These are phyloP conservation scores for Trichoderma harzianum DNA, from an alignment of 2,329 filamentous ascomycete genomes.

Conservation along the genomic window DNA sequence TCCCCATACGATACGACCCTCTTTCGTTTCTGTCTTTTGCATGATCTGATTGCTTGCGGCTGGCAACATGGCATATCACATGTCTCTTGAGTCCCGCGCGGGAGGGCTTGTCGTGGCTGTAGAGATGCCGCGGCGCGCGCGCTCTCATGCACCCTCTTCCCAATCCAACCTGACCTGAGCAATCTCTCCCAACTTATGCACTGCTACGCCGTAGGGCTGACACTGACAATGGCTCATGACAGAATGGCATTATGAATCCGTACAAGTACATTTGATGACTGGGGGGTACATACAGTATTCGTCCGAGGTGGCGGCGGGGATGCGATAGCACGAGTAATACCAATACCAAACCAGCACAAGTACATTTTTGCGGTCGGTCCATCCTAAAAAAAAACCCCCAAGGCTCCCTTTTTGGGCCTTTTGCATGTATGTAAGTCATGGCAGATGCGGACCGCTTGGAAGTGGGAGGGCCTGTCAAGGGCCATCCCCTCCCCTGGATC, in stretches of 20 bases:
- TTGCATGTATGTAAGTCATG: constrained; percentile 18
- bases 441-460: constrained; percentile 2
- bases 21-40: not conserved
- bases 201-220: constrained; percentile 25
- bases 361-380: not conserved
- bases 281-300: not conserved
- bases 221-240: constrained; percentile 24
- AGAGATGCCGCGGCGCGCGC: not conserved
- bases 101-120: not conserved
- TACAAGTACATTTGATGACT: constrained; percentile 79
- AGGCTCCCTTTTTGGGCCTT: constrained; percentile 10
- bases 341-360: not conserved
- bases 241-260: constrained; percentile 99
- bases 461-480: not conserved
- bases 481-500: constrained; percentile 1
- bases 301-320: constrained; percentile 7
- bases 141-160: not conserved
- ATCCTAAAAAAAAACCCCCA: not conserved
- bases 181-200: not conserved
- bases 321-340: not conserved
- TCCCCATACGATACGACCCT: not conserved
- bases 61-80: not conserved
- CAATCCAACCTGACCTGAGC: not conserved
- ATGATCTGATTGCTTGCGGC: constrained; percentile 1
- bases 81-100: not conserved